phyloP scores from a whole-genome alignment of 495 filamentous ascomycete species.

The Evernia prunastri region DNA sequence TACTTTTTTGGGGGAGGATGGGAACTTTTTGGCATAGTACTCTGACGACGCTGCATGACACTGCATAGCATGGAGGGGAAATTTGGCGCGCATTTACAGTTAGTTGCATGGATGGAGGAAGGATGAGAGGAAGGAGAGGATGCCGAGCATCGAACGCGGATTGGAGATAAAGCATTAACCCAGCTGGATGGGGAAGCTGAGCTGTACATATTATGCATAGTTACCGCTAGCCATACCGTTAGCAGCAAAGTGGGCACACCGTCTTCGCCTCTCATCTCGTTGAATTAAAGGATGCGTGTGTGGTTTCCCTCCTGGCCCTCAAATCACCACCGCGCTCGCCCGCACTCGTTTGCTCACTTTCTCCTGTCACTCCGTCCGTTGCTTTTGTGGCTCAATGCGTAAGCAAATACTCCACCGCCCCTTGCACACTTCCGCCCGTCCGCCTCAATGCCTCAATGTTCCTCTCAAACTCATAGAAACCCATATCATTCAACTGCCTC shows the following conservation, averaged over 20 bases:
- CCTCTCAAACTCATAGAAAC: slow-evolving; percentile 91
- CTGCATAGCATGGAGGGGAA: not conserved
- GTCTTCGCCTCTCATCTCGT: not conserved
- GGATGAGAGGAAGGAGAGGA: not conserved
- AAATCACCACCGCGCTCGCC: not conserved
- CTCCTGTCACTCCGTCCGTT: not conserved
- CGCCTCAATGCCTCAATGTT: slow-evolving; percentile 86
- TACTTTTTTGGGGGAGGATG: not conserved
- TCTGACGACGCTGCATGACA: slow-evolving; percentile 1
- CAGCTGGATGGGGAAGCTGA: slow-evolving; percentile 8
- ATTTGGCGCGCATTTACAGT: not conserved
- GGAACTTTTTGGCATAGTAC: not conserved
- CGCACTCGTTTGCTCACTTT: not conserved
- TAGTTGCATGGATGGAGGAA: not conserved
- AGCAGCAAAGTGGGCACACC: not conserved
- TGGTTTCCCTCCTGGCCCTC: not conserved
- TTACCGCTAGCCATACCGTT: not conserved
- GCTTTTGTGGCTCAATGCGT: slow-evolving; percentile 28
- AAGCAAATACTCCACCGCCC: slow-evolving; percentile 74
- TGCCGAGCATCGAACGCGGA: not conserved
- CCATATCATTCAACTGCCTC: slow-evolving; percentile 96
- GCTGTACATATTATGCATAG: slow-evolving; percentile 8
- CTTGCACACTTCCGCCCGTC: slow-evolving; percentile 89
- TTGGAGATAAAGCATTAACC: not conserved
- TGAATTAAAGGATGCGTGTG: not conserved